Base-by-base conservation (phyloP, 2,329 filamentous ascomycete genomes). In the Bertia moriformis region DNA sequence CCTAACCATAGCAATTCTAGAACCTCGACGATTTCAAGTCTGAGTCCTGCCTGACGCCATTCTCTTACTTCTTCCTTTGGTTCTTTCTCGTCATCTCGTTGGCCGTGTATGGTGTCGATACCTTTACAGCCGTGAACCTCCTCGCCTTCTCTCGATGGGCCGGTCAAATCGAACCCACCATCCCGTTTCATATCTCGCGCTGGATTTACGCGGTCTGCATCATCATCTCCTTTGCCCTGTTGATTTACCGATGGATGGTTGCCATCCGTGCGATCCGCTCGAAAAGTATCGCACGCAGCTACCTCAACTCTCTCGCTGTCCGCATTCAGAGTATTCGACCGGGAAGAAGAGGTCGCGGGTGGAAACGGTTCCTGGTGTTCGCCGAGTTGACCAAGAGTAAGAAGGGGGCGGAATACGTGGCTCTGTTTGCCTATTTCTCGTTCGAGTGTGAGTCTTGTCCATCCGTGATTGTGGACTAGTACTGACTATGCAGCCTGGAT, bases 331-430 rank as follows among this genome's bases (percentile, higher is more conserved):
- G 10, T 35, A 12, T 35, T 15, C 32, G 32, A 13, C 7, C 17
- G 10, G 15, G 10, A 35, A 10, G 59, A 33, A 55, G 15, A 14
- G 32, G 32, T 17, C 32, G 32, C 15, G 32, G 32, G 7, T 35
- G 32, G 32, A 35, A 18, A 17, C 32, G 32, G 7, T 35, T 84
- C 49, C 54, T 84, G 38, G 78, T 84, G 43, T 84, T 83, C 51
- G 71, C 78, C 3, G 76, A 78, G 45, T 60, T 84, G 57, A 83
- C 79, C 2, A 81, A 79, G 54, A 78, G 73, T 58, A 77, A 73
- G 46, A 81, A 83, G 51, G 78, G 78, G n/a, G 70, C 71, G 19
- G 79, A 84, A 55, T 83, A 83, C 50, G 65, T 83, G 41, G 80
- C 79, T 2, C 61, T 84, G 14, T 83, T 83, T 51, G 70, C 78